These are phyloP conservation scores for Cicer bijugum DNA, from an alignment of 306 rosid species.

Conservation along the genomic window DNA sequence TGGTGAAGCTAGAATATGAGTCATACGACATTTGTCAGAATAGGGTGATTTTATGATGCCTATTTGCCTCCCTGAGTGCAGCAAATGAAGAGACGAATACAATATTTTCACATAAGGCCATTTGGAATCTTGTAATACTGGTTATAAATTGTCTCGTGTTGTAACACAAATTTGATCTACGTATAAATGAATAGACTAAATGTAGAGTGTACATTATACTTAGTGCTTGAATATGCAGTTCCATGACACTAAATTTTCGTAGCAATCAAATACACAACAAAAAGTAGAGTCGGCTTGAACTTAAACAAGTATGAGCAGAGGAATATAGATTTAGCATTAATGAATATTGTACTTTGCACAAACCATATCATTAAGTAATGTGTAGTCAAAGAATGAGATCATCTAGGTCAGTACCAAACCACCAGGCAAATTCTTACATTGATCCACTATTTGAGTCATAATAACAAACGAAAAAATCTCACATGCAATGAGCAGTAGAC, in stretches of 20 bases:
- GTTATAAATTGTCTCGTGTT: neutral
- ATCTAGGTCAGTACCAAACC: slow-evolving; percentile 51
- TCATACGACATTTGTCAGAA: too few relatives aligned
- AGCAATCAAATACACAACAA: slow-evolving; percentile 8
- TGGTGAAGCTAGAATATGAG: too few relatives aligned
- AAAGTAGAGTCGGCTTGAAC: neutral
- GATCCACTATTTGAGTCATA: slow-evolving; percentile 45
- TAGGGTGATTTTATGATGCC: too few relatives aligned
- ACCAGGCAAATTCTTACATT: slow-evolving; percentile 43
- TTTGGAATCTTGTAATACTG: neutral
- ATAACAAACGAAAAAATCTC: slow-evolving; percentile 33
- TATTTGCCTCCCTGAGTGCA: too few relatives aligned
- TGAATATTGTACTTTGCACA: slow-evolving; percentile 49
- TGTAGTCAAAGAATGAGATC: slow-evolving; percentile 51
- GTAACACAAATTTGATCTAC: neutral
- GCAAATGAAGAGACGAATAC: neutral
- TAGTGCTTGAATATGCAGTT: slow-evolving; percentile 2
- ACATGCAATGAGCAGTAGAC: slow-evolving; percentile 35
- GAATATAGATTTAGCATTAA: slow-evolving; percentile 35
- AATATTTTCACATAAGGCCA: neutral
- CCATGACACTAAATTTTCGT: neutral
- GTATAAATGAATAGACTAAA: neutral
- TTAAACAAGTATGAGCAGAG: slow-evolving; percentile 12
- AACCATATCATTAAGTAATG: slow-evolving; percentile 46
- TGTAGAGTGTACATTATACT: neutral